Percentiles rank a stretch among this genome's conserved stretches.
These are phyloP conservation scores for Fusarium compactum DNA, from an alignment of 2,329 filamentous ascomycete genomes.

Conservation along the genomic window DNA sequence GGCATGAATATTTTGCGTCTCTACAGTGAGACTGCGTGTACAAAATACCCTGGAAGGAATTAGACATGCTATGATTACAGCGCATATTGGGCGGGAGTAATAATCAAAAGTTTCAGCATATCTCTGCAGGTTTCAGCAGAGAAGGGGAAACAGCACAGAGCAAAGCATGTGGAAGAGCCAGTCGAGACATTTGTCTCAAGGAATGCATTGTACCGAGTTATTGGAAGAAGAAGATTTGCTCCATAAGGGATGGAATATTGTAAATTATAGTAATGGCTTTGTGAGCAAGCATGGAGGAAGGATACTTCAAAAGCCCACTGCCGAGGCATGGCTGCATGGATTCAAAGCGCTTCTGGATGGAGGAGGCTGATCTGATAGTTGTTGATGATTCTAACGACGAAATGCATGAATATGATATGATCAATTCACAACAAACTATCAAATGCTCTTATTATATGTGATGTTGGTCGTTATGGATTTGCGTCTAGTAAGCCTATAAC, in stretches of 20 bases:
- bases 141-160: constrained; percentile 32
- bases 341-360: constrained; percentile 23
- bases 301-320: constrained; percentile 19
- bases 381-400: constrained; percentile 50
- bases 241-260: constrained; percentile 36
- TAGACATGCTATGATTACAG: constrained; percentile 48
- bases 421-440: constrained; percentile 39
- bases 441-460: not conserved
- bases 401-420: constrained; percentile 53
- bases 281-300: constrained; percentile 24
- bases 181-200: constrained; percentile 33
- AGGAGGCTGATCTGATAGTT: constrained; percentile 45
- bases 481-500: not conserved
- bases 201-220: constrained; percentile 34
- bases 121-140: constrained; percentile 40
- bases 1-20: constrained; percentile 45
- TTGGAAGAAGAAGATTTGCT: constrained; percentile 29
- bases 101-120: constrained; percentile 44
- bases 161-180: constrained; percentile 29
- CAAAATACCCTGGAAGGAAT: constrained; percentile 47
- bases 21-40: constrained; percentile 48
- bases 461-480: not conserved
- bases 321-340: constrained; percentile 18
- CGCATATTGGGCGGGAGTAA: constrained; percentile 46
- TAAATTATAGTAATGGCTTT: constrained; percentile 47